Evolutionary conservation across 495 filamentous ascomycete species (phyloP), one percentile per base, ranked within the genome.

Genomic region (Diplogelasinospora grovesii): DNA sequence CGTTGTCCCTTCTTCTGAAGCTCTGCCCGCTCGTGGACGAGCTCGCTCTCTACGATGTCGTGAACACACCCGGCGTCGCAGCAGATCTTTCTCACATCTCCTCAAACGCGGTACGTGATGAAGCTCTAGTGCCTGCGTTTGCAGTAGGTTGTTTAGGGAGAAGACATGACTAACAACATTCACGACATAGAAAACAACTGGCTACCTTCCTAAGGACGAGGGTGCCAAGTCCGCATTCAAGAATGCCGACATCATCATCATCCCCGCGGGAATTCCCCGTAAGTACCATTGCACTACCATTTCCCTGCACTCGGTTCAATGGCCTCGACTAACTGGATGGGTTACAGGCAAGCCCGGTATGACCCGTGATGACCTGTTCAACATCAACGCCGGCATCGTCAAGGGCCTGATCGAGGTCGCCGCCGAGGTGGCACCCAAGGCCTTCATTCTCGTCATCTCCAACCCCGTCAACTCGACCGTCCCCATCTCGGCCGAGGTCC

Each of bases 381-480:
- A 92, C 69, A 87, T 93, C 71, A 96, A 96, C 57, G 89, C 89
- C 36, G 85, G 88, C 43, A 95, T 96, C 57, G 89, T 96, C 50
- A 84, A 85, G 56, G 83, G 83, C 45, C 74, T 96, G 37, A 79
- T 86, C 56, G 81, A 88, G 61, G 81, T 85, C 22, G 79, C 89
- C 49, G 90, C 92, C 45, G 81, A 96, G 60, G 74, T 79, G 53
- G 78, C 78, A 60, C 92, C 92, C 52, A 90, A 94, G 54, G 92
- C 92, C 25, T 96, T 82, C 66, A 77, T 89, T 59, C 78, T 97
- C 34, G 79, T 98, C 72, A 98, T 98, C 67, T 97, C 92, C 48
- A 98, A 98, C 76, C 92, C 92, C 23, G 92, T 98, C 65, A 98
- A 98, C 83, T 93, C 86, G 16, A 98, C 93, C 24, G 93, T 98